Conservation (phyloP, 1,284 basidiomycete genomes). For the Microstroma glucosiphilum region DNA sequence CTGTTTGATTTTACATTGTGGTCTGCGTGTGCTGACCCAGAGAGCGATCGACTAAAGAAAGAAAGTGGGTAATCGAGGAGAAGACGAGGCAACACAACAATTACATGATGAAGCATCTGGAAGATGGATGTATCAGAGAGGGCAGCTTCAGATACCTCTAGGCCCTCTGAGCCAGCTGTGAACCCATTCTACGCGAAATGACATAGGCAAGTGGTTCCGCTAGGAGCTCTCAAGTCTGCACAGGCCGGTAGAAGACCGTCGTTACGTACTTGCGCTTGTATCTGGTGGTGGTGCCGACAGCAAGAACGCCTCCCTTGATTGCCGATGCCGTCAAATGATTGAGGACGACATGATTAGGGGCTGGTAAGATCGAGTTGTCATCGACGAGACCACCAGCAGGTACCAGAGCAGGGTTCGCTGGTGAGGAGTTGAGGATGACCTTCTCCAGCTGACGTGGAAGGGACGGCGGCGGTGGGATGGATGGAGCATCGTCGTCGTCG, state of each 20-base stretch:
- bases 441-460: constrained; percentile 88
- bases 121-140: too few species aligned
- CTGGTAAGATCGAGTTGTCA: constrained; percentile 85
- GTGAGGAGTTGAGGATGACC: constrained; percentile 72
- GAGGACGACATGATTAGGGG: constrained; percentile 88
- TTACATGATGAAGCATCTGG: too few species aligned
- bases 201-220: not conserved
- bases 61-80: too few species aligned
- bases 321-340: constrained; percentile 94
- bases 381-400: constrained; percentile 58
- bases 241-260: constrained; percentile 58
- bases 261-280: constrained; percentile 83
- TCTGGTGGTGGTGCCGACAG: constrained; percentile 84
- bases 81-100: too few species aligned
- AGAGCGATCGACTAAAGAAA: too few species aligned
- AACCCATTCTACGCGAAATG: too few species aligned
- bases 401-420: constrained; percentile 31
- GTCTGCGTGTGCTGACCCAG: too few species aligned
- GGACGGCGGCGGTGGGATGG: constrained; percentile 56
- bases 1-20: too few species aligned
- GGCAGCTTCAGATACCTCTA: too few species aligned
- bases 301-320: constrained; percentile 86
- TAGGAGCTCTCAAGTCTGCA: not conserved
- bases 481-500: constrained; percentile 6
- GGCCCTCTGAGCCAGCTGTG: too few species aligned